phyloP scores from a whole-genome alignment of 2,329 filamentous ascomycete genomes.

The Triangularia setosa region DNA sequence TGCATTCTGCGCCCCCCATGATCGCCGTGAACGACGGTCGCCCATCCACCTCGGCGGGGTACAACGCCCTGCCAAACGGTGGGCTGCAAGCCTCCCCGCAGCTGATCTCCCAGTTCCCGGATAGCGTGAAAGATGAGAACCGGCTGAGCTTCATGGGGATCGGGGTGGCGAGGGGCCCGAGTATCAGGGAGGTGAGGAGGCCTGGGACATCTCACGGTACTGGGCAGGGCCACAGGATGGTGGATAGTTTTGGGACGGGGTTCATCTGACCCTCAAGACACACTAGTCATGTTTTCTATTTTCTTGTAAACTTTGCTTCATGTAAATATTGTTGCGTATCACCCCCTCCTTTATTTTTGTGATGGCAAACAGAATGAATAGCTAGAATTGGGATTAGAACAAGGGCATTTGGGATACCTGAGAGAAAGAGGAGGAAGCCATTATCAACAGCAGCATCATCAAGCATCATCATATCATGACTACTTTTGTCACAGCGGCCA shows the following conservation, averaged over 20 bases:
- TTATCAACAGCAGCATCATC: neutral
- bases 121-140: neutral
- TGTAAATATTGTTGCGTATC: neutral
- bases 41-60: constrained; percentile 19
- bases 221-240: constrained; percentile 26
- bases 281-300: neutral
- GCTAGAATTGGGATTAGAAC: neutral
- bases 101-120: constrained; percentile 17
- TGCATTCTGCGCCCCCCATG: constrained; percentile 8
- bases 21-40: constrained; percentile 12
- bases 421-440: neutral
- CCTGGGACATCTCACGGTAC: constrained; percentile 16
- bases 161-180: constrained; percentile 34
- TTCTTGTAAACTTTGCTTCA: neutral
- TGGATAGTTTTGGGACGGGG: constrained; percentile 33
- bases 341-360: neutral
- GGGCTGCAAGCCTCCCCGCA: constrained; percentile 15
- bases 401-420: neutral
- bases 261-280: constrained; percentile 30
- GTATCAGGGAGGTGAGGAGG: constrained; percentile 24
- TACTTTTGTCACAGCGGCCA: neutral
- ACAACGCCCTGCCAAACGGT: neutral
- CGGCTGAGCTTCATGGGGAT: constrained; percentile 26
- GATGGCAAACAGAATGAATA: neutral
- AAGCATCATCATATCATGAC: neutral